Evolutionary conservation across 495 filamentous ascomycete genomes (phyloP), one percentile per base, ranked within the genome.

Genomic region (Penicillium coprophilum): DNA sequence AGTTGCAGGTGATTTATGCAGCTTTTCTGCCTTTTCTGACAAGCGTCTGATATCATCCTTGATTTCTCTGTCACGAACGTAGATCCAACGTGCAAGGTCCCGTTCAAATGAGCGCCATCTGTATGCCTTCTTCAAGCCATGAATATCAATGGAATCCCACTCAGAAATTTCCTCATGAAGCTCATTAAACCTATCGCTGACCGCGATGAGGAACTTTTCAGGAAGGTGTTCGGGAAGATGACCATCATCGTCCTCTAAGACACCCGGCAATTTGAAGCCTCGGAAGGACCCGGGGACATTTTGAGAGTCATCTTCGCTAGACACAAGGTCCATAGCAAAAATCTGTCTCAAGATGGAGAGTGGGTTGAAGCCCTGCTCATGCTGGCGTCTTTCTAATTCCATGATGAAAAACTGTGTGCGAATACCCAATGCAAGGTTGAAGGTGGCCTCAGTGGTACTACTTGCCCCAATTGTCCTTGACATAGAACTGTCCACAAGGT

Each of bases 341-440:
- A 67, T 50, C 0, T 50, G 46, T 8, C 58, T 57, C 31, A 77
- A 21, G 12, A 72, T 46, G 19, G 56, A 46, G n/a, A 53, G 20
- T 2, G 72, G 62, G 20, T 70, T 63, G 24, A 73, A 75, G 3
- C 48, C 54, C 3, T 59, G 63, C 11, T 65, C 62, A 31, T 57
- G 38, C 24, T 70, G 62, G 28, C 60, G 63, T 6, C 53, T 63
- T 40, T 74, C 71, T 21, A 77, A 51, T 5, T 65, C 58, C 38
- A 62, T 52, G 21, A 74, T 67, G 27, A 76, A 55, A 21, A 60
- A 66, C 45, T 77, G 74, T 0, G 74, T 77, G 9, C 76, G 66
- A 30, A 79, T 71, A 21, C 73, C 65, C 24, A 79, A 52, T 0
- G 74, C 76, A 23, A 79, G 63, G 21, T 71, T 60, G 34, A 77